Conservation (phyloP, 139 green algal genomes). For the Monoraphidium neglectum region DNA sequence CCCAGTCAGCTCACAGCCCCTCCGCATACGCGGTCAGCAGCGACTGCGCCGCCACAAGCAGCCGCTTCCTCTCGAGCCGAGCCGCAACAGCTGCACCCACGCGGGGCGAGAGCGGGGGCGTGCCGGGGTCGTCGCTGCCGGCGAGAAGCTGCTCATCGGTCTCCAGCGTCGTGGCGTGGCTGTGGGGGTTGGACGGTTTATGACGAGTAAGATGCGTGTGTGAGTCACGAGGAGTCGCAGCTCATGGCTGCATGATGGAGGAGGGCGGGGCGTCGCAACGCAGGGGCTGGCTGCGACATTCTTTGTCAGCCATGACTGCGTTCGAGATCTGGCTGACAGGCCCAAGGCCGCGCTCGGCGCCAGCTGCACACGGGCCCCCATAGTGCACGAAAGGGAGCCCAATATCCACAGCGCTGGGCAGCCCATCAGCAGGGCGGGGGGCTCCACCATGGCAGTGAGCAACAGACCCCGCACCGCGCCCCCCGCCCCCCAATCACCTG, state of each 20-base stretch:
- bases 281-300: too few species aligned
- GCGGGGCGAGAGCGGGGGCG: conserved; percentile 2
- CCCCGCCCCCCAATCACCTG: not conserved
- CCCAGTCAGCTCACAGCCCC: not conserved
- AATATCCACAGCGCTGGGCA: not conserved
- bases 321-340: too few species aligned
- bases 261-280: too few species aligned
- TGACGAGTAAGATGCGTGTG: too few species aligned
- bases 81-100: conserved; percentile 13
- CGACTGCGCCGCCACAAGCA: not conserved
- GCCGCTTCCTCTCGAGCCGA: conserved; percentile 32
- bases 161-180: conserved; percentile 19
- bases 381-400: too few species aligned
- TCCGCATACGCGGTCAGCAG: conserved; percentile 21
- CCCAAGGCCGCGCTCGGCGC: too few species aligned
- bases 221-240: too few species aligned
- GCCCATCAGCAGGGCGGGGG: not conserved
- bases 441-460: not conserved
- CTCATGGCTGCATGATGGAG: too few species aligned
- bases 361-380: too few species aligned
- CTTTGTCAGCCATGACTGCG: too few species aligned
- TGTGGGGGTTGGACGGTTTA: not conserved
- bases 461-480: too few species aligned
- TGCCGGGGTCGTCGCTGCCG: not conserved
- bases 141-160: conserved; percentile 28